Base-by-base conservation (phyloP, 495 filamentous ascomycete species). In the Penicillium simplicissimum region DNA sequence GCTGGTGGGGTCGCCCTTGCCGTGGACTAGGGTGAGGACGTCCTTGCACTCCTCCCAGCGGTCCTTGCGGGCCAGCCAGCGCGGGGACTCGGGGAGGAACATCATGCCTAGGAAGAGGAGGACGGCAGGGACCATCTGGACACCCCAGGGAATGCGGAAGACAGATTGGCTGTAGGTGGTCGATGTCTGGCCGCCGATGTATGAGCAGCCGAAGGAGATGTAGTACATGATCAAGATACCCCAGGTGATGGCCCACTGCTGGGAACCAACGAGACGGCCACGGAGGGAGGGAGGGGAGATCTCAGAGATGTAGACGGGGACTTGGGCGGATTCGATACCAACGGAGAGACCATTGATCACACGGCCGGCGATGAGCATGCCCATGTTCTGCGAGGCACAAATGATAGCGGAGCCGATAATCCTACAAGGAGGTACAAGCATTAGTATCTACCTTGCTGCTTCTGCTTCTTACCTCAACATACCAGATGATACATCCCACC, bases 221-320 rank as follows among this genome's bases (percentile, higher is more conserved):
- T 83, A 81, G 81, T 87, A 93, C 90, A 93, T 92, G 71, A 92
- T 92, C 49, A 92, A 59, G 59, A 93, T 92, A 69, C 90, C 90
- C 88, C 88, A 91, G 54, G 88, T 91, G 62, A 93, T 91, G 48
- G 90, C 86, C 89, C 90, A 91, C 75, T 92, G 90, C 62, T 92
- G 87, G 59, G 85, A 81, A 42, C 88, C 87, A 37, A 92, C 86
- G 25, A 95, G 80, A 36, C 89, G 83, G 38, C 90, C 90, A 65
- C 91, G 85, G 74, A 86, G 87, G 21, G 82, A 81, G 4, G 89
- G 89, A 9, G 85, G 88, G 0, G 90, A 79, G 54, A 93, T 70
- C 69, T 94, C 91, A 35, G 88, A 85, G 62, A 93, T 87, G 69
- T 93, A 93, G 57, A 93, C 89, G 3, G 91, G 91, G 19, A 92